Percentiles rank a stretch among this genome's conserved stretches.
Evolutionary conservation across 73 alveolate species (phyloP).

Genomic region (Tetrahymena thermophila): DNA sequence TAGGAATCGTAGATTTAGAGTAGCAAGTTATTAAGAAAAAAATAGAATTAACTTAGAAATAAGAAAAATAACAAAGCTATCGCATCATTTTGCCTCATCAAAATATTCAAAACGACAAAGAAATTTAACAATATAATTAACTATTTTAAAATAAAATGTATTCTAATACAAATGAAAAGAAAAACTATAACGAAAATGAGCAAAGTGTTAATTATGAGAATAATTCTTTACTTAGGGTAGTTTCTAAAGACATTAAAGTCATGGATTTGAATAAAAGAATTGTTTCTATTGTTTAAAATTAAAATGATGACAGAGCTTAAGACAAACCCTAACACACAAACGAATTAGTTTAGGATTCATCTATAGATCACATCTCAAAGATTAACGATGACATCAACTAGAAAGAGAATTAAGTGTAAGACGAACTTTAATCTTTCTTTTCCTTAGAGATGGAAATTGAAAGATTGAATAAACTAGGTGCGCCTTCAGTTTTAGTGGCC

Average conservation of each 20-base stretch:
- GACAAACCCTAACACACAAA: not conserved
- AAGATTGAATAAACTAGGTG: not conserved
- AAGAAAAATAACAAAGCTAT: not conserved
- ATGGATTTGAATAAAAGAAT: not conserved
- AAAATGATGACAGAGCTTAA: not conserved
- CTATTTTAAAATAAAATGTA: not conserved
- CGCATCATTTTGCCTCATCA: not conserved
- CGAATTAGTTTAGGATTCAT: not conserved
- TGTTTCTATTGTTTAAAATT: not conserved
- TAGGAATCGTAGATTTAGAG: not conserved
- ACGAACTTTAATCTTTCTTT: not conserved
- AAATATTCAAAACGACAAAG: not conserved
- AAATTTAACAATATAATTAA: not conserved
- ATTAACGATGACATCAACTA: not conserved
- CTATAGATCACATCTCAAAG: not conserved
- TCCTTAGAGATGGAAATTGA: not conserved
- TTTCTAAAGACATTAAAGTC: not conserved
- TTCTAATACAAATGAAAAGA: not conserved
- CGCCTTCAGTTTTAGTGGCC: not conserved
- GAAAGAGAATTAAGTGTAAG: not conserved
- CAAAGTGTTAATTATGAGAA: not conserved
- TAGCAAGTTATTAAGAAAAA: not conserved
- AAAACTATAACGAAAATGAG: not conserved
- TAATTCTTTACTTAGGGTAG: not conserved
- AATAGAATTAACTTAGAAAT: not conserved